A percentile compares a stretch with the other conserved stretches of the same genome.
Evolutionary conservation across 2,329 filamentous ascomycete genomes (phyloP).

Genomic region (Penicillium fuscoglaucum): DNA sequence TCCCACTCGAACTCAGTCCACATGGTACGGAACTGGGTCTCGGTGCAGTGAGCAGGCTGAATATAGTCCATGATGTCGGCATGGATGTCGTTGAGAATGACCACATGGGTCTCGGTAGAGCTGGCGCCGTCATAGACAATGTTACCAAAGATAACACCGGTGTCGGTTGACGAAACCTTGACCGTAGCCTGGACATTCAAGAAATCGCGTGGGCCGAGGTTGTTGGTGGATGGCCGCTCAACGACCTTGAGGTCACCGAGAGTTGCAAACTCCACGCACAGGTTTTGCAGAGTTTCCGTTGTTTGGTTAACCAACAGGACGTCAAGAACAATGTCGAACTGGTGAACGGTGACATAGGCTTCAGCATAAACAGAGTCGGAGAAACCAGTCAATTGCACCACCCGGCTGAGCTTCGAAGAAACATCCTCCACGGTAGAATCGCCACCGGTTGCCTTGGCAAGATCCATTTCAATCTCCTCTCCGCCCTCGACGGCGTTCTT

Average conservation of each 20-base stretch:
- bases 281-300: conserved; percentile 90
- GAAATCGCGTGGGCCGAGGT: conserved; percentile 92
- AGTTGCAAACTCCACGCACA: conserved; percentile 98
- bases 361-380: conserved; percentile 98
- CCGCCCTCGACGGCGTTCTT: conserved; percentile 79
- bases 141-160: conserved; percentile 97
- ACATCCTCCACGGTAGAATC: conserved; percentile 82
- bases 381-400: conserved; percentile 97
- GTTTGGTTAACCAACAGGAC: conserved; percentile 97
- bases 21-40: conserved; percentile 99
- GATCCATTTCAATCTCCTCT: conserved; percentile 83
- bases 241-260: conserved; percentile 97
- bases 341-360: conserved; percentile 97
- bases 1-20: conserved; percentile 99
- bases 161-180: conserved; percentile 97
- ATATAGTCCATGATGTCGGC: conserved; percentile 99
- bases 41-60: conserved; percentile 91
- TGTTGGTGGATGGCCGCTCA: conserved; percentile 93
- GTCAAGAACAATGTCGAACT: conserved; percentile 97
- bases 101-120: conserved; percentile 90
- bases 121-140: conserved; percentile 95
- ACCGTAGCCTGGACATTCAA: conserved; percentile 98
- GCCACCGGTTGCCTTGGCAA: conserved; percentile 91
- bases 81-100: conserved; percentile 96
- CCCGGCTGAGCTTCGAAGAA: conserved; percentile 88